Evolutionary conservation across 2,329 filamentous ascomycete species (phyloP), one percentile per base, ranked within the genome.

Genomic region (Colletotrichum cereale): DNA sequence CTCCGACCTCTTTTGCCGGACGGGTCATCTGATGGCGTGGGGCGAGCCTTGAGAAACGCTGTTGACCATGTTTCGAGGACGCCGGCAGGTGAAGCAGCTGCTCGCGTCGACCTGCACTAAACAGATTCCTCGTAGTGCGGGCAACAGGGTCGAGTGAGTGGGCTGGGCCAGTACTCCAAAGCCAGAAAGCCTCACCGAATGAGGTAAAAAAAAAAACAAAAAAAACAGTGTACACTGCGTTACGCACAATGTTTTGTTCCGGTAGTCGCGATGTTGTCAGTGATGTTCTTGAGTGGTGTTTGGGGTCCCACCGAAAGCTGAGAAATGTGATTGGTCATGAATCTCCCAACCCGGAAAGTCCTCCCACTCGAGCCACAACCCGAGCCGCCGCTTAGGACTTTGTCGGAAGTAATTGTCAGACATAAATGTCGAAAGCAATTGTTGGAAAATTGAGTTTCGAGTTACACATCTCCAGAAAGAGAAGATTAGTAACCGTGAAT

Each of bases 281-380:
- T 71, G 68, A 67, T 29, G 52, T 71, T 53, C 44, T 36, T 31
- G 62, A 2, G 36, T 58, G 65, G 47, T 62, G 64, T 68, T 58
- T 29, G 24, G 29, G 26, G 26, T 52, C 24, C 65, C 68, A 58
- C 68, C 16, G 7, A 21, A 16, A 8, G 40, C 14, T 10, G 29
- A 38, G 65, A 44, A 47, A 38, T 40, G 7, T 71, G 65, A 71
- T 71, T 71, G 68, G 68, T 8, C 58, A 53, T 10, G 14, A 52
- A 62, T 26, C 24, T 26, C 18, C 24, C 34, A 7, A 36, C 42
- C 21, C 42, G 24, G 21, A 34, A 10, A 50, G 58, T 26, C 24
- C 31, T 50, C 58, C n/a, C 58, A 29, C 31, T 18, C 34, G 18
- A 12, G n/a, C n/a, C 31, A 36, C 31, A 50, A 34, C n/a, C 42